phyloP scores from a whole-genome alignment of 768 basidiomycete species.

The Leccinum truebloodii region DNA sequence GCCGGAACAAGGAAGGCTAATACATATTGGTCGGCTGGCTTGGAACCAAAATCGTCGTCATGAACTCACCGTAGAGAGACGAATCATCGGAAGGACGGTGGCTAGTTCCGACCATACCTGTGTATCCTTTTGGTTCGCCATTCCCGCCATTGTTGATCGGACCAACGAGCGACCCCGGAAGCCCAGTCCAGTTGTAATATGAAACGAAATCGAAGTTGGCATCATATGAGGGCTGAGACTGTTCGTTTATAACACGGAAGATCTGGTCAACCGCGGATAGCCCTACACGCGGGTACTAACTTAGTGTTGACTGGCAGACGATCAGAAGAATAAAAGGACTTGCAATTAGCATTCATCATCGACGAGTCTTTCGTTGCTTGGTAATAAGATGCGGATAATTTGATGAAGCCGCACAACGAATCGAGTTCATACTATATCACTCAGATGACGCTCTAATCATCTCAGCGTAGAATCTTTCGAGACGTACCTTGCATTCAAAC shows the following conservation, averaged over 20 bases:
- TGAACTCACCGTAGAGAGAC: constrained; percentile 56
- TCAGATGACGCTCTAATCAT: neutral
- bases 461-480: neutral
- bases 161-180: constrained; percentile 56
- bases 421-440: constrained; percentile 69
- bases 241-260: constrained; percentile 75
- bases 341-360: constrained; percentile 72
- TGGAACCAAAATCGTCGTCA: neutral
- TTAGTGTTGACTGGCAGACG: neutral
- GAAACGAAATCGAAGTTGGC: constrained; percentile 71
- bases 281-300: constrained; percentile 44
- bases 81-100: constrained; percentile 79
- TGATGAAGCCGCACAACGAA: constrained; percentile 76
- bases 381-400: constrained; percentile 73
- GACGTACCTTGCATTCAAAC: constrained; percentile 76
- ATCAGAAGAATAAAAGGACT: constrained; percentile 18
- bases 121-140: constrained; percentile 74
- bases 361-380: constrained; percentile 69
- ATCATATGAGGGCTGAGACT: constrained; percentile 72
- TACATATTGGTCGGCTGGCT: neutral
- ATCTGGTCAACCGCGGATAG: constrained; percentile 65
- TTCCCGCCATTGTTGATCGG: constrained; percentile 67
- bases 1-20: constrained; percentile 75
- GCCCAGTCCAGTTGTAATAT: constrained; percentile 83
- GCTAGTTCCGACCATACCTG: constrained; percentile 73